Evolutionary conservation across 73 alveolate genomes (phyloP).

Genomic region (Blepharisma stoltei): DNA sequence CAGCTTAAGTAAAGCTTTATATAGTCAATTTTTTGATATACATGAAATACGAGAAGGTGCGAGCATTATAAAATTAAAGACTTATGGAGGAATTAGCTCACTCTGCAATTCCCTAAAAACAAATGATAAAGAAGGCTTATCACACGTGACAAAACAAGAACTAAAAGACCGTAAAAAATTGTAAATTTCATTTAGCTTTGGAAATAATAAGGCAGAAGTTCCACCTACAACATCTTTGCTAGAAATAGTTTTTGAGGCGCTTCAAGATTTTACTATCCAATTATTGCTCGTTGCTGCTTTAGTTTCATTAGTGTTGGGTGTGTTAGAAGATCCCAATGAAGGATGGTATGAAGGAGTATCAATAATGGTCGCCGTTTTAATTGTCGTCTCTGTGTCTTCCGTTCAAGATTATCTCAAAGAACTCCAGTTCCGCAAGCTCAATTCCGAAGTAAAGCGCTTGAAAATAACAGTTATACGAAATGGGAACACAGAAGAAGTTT

Average conservation of each 20-base stretch:
- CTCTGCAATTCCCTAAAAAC: too few relatives aligned
- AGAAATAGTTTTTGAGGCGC: slow-evolving; percentile 60
- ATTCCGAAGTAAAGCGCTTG: slow-evolving; percentile 66
- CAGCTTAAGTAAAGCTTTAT: too few relatives aligned
- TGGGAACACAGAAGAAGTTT: slow-evolving; percentile 69
- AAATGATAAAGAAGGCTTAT: too few relatives aligned
- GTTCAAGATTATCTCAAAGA: slow-evolving; percentile 64
- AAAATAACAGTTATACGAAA: slow-evolving; percentile 72
- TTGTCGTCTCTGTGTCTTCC: slow-evolving; percentile 66
- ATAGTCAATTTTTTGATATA: too few relatives aligned
- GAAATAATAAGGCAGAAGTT: not conserved
- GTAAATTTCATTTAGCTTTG: not conserved
- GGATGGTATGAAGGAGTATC: slow-evolving; percentile 75
- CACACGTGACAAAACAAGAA: too few relatives aligned
- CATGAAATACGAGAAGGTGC: too few relatives aligned
- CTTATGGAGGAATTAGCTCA: too few relatives aligned
- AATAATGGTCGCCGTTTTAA: slow-evolving; percentile 61
- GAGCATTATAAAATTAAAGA: too few relatives aligned
- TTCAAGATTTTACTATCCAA: slow-evolving; percentile 91
- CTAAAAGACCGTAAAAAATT: too few relatives aligned
- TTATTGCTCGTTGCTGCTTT: slow-evolving; percentile 89
- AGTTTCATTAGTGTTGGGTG: slow-evolving; percentile 86
- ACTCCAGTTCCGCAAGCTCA: slow-evolving; percentile 60
- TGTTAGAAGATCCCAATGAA: slow-evolving; percentile 68
- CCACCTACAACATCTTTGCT: not conserved